Evolutionary conservation across 129 eudicot species (phyloP).

Genomic region (Centaurea solstitialis): DNA sequence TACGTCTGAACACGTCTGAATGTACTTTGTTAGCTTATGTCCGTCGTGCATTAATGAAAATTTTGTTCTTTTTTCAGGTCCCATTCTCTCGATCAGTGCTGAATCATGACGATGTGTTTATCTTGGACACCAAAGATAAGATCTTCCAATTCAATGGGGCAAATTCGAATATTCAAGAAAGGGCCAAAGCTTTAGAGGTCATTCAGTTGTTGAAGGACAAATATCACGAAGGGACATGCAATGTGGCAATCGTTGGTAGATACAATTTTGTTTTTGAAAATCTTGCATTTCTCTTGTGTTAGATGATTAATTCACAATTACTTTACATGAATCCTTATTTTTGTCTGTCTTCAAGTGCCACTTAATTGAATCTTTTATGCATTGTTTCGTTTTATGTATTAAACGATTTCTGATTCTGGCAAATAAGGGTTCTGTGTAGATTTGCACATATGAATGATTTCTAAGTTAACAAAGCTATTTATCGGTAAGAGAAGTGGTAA

Average conservation of each 20-base stretch:
- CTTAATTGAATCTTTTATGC: not conserved
- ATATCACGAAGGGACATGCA: conserved; percentile 80
- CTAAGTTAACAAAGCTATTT: not conserved
- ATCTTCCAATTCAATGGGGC: conserved; percentile 91
- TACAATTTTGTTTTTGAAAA: not conserved
- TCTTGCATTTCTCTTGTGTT: not conserved
- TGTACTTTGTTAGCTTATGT: not conserved
- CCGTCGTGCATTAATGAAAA: not conserved
- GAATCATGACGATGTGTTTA: conserved; percentile 92
- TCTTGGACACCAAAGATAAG: conserved; percentile 84
- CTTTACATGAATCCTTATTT: not conserved
- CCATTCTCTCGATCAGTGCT: conserved; percentile 80
- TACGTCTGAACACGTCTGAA: conserved; percentile 1
- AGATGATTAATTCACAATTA: not conserved
- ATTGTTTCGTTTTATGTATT: not conserved
- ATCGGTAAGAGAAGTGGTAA: not conserved
- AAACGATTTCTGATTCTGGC: not conserved
- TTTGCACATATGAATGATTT: not conserved
- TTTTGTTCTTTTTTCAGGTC: conserved; percentile 46
- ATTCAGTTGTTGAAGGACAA: conserved; percentile 79
- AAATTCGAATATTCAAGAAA: conserved; percentile 88
- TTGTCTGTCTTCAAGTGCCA: too few relatives aligned
- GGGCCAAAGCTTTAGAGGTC: conserved; percentile 90
- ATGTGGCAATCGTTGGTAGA: conserved; percentile 90
- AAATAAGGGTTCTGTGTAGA: not conserved